phyloP scores from a whole-genome alignment of 2,329 filamentous ascomycete genomes.

The Passalora sequoiae region DNA sequence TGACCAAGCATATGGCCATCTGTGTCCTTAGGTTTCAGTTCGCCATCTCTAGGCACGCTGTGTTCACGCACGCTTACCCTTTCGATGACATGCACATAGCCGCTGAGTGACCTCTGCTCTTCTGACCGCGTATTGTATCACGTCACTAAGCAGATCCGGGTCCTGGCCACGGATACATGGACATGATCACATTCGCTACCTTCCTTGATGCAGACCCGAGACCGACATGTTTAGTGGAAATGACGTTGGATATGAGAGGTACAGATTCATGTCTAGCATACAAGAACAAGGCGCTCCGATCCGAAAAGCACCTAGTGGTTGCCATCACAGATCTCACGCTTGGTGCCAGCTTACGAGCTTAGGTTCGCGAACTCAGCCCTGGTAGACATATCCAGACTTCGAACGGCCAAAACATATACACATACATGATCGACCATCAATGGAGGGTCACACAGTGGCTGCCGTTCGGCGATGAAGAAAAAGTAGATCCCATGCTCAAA shows the following conservation, averaged over 20 bases:
- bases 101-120: too few relatives aligned
- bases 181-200: slow-evolving; percentile 1
- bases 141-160: too few relatives aligned
- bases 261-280: slow-evolving; percentile 1
- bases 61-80: too few relatives aligned
- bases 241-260: not conserved
- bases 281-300: slow-evolving; percentile 7
- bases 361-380: too few relatives aligned
- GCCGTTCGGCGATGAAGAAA: not conserved
- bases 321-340: slow-evolving; percentile 7
- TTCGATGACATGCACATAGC: too few relatives aligned
- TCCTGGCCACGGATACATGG: too few relatives aligned
- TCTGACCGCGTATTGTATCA: too few relatives aligned
- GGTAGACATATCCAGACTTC: not conserved
- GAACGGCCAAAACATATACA: slow-evolving; percentile 3
- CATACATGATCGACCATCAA: slow-evolving; percentile 15
- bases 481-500: slow-evolving; percentile 1
- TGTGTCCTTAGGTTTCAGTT: too few relatives aligned
- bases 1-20: too few relatives aligned
- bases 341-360: not conserved
- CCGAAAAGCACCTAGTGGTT: slow-evolving; percentile 6
- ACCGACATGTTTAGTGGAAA: slow-evolving; percentile 16
- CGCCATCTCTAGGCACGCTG: too few relatives aligned
- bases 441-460: slow-evolving; percentile 18
- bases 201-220: slow-evolving; percentile 17